Base-by-base conservation (phyloP, 345 rosid species). In the Combretum micranthum region DNA sequence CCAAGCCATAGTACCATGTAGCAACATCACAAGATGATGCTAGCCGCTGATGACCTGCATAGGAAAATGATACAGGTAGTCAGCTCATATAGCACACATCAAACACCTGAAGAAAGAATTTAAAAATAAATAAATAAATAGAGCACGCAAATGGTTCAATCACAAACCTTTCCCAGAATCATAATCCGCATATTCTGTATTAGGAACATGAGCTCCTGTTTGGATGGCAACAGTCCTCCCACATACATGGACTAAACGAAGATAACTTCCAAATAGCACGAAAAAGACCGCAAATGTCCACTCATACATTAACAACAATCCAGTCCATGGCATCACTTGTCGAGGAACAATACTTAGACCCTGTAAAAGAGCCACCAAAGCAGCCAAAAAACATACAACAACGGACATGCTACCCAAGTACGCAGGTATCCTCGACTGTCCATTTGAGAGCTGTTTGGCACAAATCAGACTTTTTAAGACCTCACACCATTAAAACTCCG, bases 261-360 rank as follows among this genome's bases (percentile, higher is more conserved):
- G 84, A 61, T 75, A 92, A 57, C 81, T 72, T 63, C 95, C 90
- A 26, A 76, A 88, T 52, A 80, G 68, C 17, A 86, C 64, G 64
- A 67, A 71, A 80, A 88, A 91, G 70, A 77, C 65, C 2, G 93
- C 68, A 57, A 88, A 81, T 0, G 89, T 88, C 98, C 92, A 88
- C 71, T 92, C 98, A 45, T 81, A 92, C 73, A 86, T 61, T 76
- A 92, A 70, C 42, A 86, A 66, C 79, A 92, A 63, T 54, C 95
- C 98, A 47, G 90, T 88, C 96, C 95, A 92, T 13, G 95, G 96
- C 78, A 52, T 81, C 75, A 84, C 88, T 80, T 88, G 96, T 39
- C 73, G 87, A 49, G 95, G 96, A 66, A 86, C 90, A 62, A 84
- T 75, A 56, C 69, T 50, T 9, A 91, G 67, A 65, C 89, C 71